phyloP scores from a whole-genome alignment of 805 yeast genomes.

The Kodamaea kakaduensis region DNA sequence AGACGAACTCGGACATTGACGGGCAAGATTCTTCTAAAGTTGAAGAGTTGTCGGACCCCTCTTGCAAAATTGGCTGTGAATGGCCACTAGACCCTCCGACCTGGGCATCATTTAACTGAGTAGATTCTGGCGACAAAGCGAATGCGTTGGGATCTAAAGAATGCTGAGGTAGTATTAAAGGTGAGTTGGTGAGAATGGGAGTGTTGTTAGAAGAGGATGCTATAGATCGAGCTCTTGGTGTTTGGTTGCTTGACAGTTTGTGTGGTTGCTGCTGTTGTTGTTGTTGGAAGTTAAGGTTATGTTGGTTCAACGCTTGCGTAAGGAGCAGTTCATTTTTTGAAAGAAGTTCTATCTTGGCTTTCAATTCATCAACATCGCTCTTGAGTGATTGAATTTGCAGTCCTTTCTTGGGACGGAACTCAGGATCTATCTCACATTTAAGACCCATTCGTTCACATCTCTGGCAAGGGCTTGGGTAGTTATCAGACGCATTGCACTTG shows the following conservation, averaged over 20 bases:
- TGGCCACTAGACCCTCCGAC: neutral
- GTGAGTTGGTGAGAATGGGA: slow-evolving; percentile 6
- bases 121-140: slow-evolving; percentile 5
- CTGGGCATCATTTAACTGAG: slow-evolving; percentile 15
- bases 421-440: slow-evolving; percentile 85
- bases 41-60: slow-evolving; percentile 32
- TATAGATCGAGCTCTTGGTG: slow-evolving; percentile 6
- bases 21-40: slow-evolving; percentile 13
- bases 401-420: slow-evolving; percentile 87
- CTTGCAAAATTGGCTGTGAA: slow-evolving; percentile 18
- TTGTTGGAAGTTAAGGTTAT: slow-evolving; percentile 29
- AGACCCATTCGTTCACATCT: slow-evolving; percentile 78
- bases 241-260: neutral
- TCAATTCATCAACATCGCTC: slow-evolving; percentile 79
- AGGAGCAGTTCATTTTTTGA: slow-evolving; percentile 62
- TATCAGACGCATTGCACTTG: slow-evolving; percentile 84
- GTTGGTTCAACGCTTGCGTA: slow-evolving; percentile 56
- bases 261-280: slow-evolving; percentile 14
- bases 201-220: slow-evolving; percentile 6
- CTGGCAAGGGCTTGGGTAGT: slow-evolving; percentile 76
- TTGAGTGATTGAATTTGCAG: slow-evolving; percentile 80
- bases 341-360: slow-evolving; percentile 64
- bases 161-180: slow-evolving; percentile 4
- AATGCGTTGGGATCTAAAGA: slow-evolving; percentile 4
- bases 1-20: slow-evolving; percentile 55